Percentiles rank a stretch among this genome's conserved stretches.
Evolutionary conservation across 2,329 filamentous ascomycete genomes (phyloP).

Genomic region (Nakataea oryzae): DNA sequence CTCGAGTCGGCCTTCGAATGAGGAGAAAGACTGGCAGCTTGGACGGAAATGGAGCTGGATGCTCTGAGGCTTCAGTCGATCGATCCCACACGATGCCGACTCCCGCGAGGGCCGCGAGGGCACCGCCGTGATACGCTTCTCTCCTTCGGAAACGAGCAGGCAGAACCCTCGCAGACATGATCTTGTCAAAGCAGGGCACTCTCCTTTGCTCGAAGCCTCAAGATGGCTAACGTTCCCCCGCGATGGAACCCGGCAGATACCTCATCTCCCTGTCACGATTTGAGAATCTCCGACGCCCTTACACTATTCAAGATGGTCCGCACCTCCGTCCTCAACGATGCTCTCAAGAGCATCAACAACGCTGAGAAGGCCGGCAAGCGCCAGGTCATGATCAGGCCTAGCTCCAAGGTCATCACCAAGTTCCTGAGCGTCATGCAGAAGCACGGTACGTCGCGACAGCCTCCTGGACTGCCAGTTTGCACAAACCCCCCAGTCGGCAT

Average conservation of each 20-base stretch:
- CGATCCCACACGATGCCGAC: not conserved
- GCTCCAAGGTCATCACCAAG: conserved; percentile 99
- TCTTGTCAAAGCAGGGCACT: conserved; percentile 44
- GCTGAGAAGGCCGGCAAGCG: conserved; percentile 99
- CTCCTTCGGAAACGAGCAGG: conserved; percentile 55
- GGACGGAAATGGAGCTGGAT: conserved; percentile 7
- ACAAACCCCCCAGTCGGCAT: conserved; percentile 59
- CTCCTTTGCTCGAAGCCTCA: conserved; percentile 51
- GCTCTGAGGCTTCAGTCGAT: not conserved
- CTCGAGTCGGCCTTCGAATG: not conserved
- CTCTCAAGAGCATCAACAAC: conserved; percentile 99
- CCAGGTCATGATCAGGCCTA: conserved; percentile 95
- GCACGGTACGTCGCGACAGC: conserved; percentile 69
- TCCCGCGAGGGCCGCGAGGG: conserved; percentile 18
- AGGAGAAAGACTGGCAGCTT: not conserved
- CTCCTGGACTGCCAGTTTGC: conserved; percentile 1
- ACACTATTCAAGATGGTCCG: conserved; percentile 83
- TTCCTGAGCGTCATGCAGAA: conserved; percentile 99
- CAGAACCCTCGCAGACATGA: conserved; percentile 47
- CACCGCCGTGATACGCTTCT: conserved; percentile 46
- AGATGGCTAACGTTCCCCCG: conserved; percentile 44
- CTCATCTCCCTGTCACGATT: conserved; percentile 52
- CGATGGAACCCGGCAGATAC: conserved; percentile 43
- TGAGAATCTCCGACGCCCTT: conserved; percentile 64
- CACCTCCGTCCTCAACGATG: conserved; percentile 99